Evolutionary conservation across 2,329 filamentous ascomycete genomes (phyloP), one percentile per base, ranked within the genome.

Genomic region (Tolypocladium pustulatum): DNA sequence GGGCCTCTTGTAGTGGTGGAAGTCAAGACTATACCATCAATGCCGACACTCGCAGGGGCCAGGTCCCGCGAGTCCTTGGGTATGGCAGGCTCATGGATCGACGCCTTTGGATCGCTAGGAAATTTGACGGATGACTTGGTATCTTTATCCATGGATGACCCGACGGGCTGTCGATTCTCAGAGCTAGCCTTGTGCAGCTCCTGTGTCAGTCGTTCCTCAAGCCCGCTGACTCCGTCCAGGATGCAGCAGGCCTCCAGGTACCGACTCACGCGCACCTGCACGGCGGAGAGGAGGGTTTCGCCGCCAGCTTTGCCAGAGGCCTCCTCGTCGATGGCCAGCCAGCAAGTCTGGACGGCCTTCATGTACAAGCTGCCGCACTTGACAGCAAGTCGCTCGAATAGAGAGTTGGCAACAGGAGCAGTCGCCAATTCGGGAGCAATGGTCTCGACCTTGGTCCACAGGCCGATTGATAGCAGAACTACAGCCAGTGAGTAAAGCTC

Each of bases 401-500:
- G 78, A 34, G 86, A 81, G 61, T 86, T 82, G 0, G 82, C 74
- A 32, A 89, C 81, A 66, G 79, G 78, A 15, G 84, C 70, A 0
- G 73, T 72, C 52, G 71, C 77, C 13, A 60, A 38, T 41, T 74
- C 72, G 0, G 78, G 70, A 1, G 78, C 75, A 0, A 85, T 72
- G 22, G 78, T 75, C 58, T 84, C 81, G 0, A 91, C 76, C 13
- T 83, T 85, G 4, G 82, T 84, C 89, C 89, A 93, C 10, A 92
- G 72, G 8, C 89, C 89, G 57, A 92, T 84, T 8, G 89, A 89
- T 3, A 91, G 76, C 0, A 93, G 77, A 4, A 91, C 74, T 73
- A 91, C 82, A 22, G 87, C 87, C 1, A 93, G 76, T 8, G 87
- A 86, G 68, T 91, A 91, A 2, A 92, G 74, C 61, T 92, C 89